Base-by-base conservation (phyloP, 305 asterid genomes). In the Fraxinus ornus region DNA sequence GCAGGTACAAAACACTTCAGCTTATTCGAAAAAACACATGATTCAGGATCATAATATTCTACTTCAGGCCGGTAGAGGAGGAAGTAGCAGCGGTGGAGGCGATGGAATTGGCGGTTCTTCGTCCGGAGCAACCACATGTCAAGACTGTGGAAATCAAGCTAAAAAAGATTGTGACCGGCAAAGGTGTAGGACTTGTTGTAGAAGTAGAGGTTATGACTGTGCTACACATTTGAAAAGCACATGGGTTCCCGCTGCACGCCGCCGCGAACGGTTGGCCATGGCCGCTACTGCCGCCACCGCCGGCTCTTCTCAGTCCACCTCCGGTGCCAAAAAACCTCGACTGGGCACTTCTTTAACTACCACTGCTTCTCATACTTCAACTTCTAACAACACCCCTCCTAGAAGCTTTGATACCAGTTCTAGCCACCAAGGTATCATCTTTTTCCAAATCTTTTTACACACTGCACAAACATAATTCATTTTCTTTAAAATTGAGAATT, bases 201-300 rank as follows among this genome's bases (percentile, higher is more conserved):
- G 90, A 66, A 92, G 92, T 78, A 83, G 97, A 81, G 95, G 95
- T 21, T 87, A 86, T 49, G 92, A 90, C 13, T 92, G 97, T 41
- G 19, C 86, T 1, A 92, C 97, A 0, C 97, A 92, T 83, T 88
- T 92, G 19, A 92, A 90, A 36, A 92, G 97, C 86, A 93, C 97
- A 2, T 93, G 97, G 97, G 96, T 93, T 17, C 93, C 96, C 0
- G 97, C 94, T 0, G 85, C 95, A 0, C 91, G 96, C 79, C 93
- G 97, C 87, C 94, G 96, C 33, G 96, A 93, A 80, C 84, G 96
- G 4, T 96, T 90, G 84, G 86, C 80, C n/a, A 68, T 84, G 85
- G 81, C 78, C 2, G 83, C 68, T 0, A 77, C 76, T 74, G 36
- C 83, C 1, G 74, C 87, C 76, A 26, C 83, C 2, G 90, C 91